A percentile compares a stretch with the other conserved stretches of the same genome.
Conservation (phyloP, 768 basidiomycete genomes). For the Dentipellis sp. region DNA sequence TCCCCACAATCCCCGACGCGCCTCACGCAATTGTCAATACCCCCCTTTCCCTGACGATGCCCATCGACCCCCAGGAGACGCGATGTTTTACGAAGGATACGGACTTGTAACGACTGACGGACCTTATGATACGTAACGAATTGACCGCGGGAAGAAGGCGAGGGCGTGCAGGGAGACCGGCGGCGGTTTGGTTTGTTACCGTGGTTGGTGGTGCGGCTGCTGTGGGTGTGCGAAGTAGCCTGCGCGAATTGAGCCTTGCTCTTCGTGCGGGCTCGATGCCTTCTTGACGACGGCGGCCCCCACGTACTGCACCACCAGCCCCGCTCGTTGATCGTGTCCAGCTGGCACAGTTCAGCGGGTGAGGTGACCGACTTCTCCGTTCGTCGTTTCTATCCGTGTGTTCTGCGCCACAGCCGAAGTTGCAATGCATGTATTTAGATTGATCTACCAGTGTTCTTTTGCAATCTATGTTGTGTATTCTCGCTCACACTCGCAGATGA, state of each 20-base stretch:
- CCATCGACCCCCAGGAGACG: constrained; percentile 5
- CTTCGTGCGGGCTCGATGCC: neutral
- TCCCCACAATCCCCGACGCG: neutral
- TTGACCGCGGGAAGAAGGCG: constrained; percentile 2
- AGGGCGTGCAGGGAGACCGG: neutral
- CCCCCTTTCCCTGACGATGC: constrained; percentile 5
- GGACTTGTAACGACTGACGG: constrained; percentile 15
- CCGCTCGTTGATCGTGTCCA: neutral
- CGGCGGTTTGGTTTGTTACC: neutral
- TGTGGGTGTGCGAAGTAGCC: neutral
- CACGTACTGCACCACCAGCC: neutral
- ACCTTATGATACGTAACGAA: constrained; percentile 8
- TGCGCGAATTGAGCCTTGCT: neutral
- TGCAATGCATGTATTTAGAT: neutral
- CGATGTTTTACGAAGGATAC: constrained; percentile 14
- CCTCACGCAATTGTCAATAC: neutral
- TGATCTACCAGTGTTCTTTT: no score
- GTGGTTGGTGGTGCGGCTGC: neutral
- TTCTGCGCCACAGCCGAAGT: neutral
- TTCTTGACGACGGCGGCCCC: neutral
- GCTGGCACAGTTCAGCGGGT: neutral
- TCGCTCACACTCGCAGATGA: no score
- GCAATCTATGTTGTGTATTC: no score
- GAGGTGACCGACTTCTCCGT: neutral
- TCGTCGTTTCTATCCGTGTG: neutral